Evolutionary conservation across 768 basidiomycete species (phyloP), one percentile per base, ranked within the genome.

Genomic region (Sporobolomyces phaffii): DNA sequence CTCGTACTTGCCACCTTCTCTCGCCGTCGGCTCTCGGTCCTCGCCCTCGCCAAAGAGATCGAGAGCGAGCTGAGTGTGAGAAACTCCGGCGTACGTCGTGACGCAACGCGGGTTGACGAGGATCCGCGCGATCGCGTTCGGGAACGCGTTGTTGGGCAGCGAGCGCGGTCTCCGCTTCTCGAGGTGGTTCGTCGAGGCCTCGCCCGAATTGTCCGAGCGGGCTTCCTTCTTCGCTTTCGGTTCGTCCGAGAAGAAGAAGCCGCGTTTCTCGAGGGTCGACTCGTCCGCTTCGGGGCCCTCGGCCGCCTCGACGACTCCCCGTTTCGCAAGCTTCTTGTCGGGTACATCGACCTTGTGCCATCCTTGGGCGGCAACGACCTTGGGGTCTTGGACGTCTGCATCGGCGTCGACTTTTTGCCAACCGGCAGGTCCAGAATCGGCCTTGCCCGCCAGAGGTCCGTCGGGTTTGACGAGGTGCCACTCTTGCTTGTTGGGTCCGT

Each of bases 1-100:
- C 0, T 89, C 83, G 78, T 97, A 94, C 77, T 88, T 91, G 47
- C 76, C 77, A 44, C 58, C 57, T 60, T 69, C 64, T 62, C 50
- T 82, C 83, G 31, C 81, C 78, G 44, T 73, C 44, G 77, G 80
- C 47, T 80, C 77, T 45, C 81, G 82, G 52, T 89, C 86, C 28
- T 85, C 86, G n/a, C 85, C 83, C 44, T 84, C 82, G 0, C 93
- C 94, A 74, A 97, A 98, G 73, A 99, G 78, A 78, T 97, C 93
- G 49, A 90, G 78, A n/a, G 94, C 93, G 40, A 99, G 83, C 77
- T 91, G 90, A 26, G 93, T 91, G 78, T 99, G 94, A 69, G 87
- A 90, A 6, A 98, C 94, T 5, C 94, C 96, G 0, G 94, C 94
- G 76, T 99, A 99, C 26, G 94, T 98, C 40, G 94, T 98, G 58